Base-by-base conservation (phyloP, 2,329 filamentous ascomycete genomes). In the Ophiosphaerella narmari region DNA sequence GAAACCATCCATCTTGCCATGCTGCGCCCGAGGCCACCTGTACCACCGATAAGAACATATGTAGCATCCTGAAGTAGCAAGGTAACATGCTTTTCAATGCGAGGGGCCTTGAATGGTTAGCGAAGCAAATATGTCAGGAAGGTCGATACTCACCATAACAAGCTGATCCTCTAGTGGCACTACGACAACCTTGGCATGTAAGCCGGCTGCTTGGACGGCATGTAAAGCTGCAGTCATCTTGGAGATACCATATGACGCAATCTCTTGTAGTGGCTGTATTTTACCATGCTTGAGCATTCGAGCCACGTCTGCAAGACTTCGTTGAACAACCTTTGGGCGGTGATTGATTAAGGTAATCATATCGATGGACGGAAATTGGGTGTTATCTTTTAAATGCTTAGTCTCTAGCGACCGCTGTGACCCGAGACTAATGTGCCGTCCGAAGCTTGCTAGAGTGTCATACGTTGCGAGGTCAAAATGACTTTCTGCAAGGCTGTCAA, bases 371-470 rank as follows among this genome's bases (percentile, higher is more conserved):
- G 57, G 33, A 11, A 62, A 6, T 1, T 50, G 54, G 8, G 50
- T 48, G 34, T 60, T 62, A 5, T 21, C 32, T 11, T 31, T 35
- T 8, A 21, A 7, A 31, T 3, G 14, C 13, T 23, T 33, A 11
- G 9, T 13, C 6, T 29, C 14, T 24, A 13, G 11, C 8, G 14
- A 7, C 24, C 31, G 32, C 21, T 34, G 7, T 14, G 31, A 13
- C 51, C 57, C 12, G 41, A 34, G 13, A 29, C 29, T 6, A 38
- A 34, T 57, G 50, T 8, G 49, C 7, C 57, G 49, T 13, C 66
- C 67, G 32, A 64, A 67, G 8, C 56, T 35, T 1, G 78, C 77
- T 3, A 82, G 63, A 39, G 76, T 79, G 7, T 69, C 52, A 76
- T 75, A 81, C 0, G 74, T 76, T 0, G 73, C 70, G 2, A 52